Conservation (phyloP, 2,329 filamentous ascomycete genomes). For the Xylariaceae sp. region DNA sequence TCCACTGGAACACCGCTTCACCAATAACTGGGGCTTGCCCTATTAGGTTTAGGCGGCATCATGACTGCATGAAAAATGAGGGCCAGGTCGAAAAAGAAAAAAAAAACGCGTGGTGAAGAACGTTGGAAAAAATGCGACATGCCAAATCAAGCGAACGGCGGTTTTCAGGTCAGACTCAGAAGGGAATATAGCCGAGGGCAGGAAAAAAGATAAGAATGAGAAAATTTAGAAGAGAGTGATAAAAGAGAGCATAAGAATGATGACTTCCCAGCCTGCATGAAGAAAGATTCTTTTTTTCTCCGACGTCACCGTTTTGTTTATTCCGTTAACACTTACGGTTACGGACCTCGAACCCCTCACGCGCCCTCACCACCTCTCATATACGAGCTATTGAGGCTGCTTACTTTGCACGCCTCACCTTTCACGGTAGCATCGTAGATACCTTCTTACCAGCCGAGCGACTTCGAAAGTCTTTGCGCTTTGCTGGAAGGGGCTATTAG, state of each 20-base stretch:
- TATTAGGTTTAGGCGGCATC: no score
- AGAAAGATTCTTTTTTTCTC: not conserved
- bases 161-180: not conserved
- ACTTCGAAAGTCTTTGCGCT: constrained; percentile 63
- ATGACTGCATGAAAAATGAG: no score
- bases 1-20: no score
- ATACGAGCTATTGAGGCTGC: not conserved
- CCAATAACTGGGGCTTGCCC: no score
- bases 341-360: not conserved
- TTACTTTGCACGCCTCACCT: constrained; percentile 9
- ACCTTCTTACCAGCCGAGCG: constrained; percentile 50
- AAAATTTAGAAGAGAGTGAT: not conserved
- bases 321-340: not conserved
- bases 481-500: constrained; percentile 40
- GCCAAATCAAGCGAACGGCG: not conserved
- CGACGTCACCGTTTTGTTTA: not conserved
- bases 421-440: constrained; percentile 2
- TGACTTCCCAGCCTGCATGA: no score
- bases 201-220: not conserved
- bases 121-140: not conserved
- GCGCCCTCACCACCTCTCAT: not conserved
- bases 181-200: not conserved
- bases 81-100: not conserved
- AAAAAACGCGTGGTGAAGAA: not conserved
- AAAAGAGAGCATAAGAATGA: not conserved